Evolutionary conservation across 208 protist genomes (phyloP), one percentile per base, ranked within the genome.

Genomic region (Leishmania major): DNA sequence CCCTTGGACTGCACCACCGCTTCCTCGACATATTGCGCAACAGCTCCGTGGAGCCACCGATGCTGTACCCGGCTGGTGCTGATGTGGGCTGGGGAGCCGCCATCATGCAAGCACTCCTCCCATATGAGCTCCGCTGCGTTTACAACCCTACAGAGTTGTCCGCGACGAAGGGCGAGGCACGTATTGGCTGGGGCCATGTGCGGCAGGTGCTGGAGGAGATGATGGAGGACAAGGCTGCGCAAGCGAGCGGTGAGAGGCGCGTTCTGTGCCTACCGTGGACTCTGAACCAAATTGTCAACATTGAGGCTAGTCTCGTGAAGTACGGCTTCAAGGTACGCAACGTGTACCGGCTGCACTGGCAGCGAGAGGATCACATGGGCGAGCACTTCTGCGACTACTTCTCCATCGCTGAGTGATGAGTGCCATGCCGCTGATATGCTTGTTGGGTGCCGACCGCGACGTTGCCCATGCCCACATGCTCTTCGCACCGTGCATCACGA

Each of bases 211-310:
- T 98, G 45, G 93, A 98, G 64, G 74, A 86, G 77, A 81, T 85
- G 31, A 64, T 81, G 10, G 79, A 77, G 74, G 40, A 79, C 49
- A 43, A 51, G 31, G 77, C 57, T 40, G 28, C 51, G 70, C 49
- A 49, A 43, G 31, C 8, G 71, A 13, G 64, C 66, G 43, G 53
- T 74, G 79, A 84, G 57, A 83, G 78, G 53, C 87, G 92, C 73
- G 85, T 96, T 62, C 77, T 98, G 51, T 93, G 90, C 47, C 28
- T 98, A 10, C 95, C 95, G 17, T 98, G 95, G 94, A 98, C 95
- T 47, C 86, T 96, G 57, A 82, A 96, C 47, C 95, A 98, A 53
- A 90, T 96, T 22, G 90, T 95, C n/a, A 98, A 96, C 77, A 74
- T 98, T 4, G 91, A 98, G 91, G 93, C 93, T 17, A 97, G 93